phyloP scores from a whole-genome alignment of 306 rosid species.

The Malus fusca region DNA sequence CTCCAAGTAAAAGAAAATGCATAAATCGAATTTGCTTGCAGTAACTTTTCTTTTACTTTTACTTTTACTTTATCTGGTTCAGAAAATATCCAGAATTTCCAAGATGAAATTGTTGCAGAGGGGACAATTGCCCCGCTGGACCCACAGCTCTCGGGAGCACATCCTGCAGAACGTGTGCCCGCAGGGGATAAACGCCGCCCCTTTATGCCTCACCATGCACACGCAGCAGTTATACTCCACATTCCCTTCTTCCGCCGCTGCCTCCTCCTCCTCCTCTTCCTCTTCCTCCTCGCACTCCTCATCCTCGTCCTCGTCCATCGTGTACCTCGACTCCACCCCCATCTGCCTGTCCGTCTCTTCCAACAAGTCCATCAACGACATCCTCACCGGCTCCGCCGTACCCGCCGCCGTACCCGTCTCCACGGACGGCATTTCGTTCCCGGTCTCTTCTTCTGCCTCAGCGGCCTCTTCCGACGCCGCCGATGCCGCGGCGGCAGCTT shows the following conservation, averaged over 20 bases:
- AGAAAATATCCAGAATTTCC: conserved; percentile 76
- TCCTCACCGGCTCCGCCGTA: conserved; percentile 26
- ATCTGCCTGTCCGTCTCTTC: conserved; percentile 65
- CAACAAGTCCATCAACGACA: conserved; percentile 84
- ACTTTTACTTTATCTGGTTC: conserved; percentile 1
- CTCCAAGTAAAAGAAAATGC: not conserved
- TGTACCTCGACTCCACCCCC: conserved; percentile 52
- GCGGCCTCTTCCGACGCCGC: conserved; percentile 7
- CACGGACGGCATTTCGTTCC: conserved; percentile 23
- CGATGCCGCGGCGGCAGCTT: conserved; percentile 5
- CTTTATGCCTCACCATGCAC: conserved; percentile 82
- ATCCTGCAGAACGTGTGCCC: conserved; percentile 78
- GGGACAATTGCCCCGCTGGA: conserved; percentile 70
- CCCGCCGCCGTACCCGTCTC: conserved; percentile 1
- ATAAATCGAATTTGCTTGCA: not conserved
- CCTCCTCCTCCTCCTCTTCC: conserved; percentile 5
- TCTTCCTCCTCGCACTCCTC: conserved; percentile 21
- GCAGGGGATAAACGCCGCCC: conserved; percentile 51
- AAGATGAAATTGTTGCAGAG: conserved; percentile 64
- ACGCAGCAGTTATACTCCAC: conserved; percentile 60
- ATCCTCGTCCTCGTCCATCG: conserved; percentile 28
- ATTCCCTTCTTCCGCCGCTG: conserved; percentile 2
- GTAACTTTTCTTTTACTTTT: not conserved
- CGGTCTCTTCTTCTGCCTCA: not conserved
- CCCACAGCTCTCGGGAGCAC: conserved; percentile 78